These are phyloP conservation scores for Pseudozyma thailandica DNA, from an alignment of 1,284 basidiomycete genomes.

Conservation along the genomic window DNA sequence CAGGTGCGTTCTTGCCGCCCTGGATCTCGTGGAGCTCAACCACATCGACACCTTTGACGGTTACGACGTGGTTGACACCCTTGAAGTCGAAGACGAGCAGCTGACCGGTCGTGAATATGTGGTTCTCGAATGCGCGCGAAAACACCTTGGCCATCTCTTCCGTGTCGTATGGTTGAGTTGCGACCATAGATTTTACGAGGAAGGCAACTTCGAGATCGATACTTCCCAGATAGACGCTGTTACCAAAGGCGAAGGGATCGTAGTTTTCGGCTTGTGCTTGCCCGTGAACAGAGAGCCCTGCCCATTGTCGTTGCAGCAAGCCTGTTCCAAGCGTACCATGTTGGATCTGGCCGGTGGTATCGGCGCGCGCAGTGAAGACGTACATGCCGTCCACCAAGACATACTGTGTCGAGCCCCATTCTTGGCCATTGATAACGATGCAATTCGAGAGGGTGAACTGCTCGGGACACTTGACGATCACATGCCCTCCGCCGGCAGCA, in stretches of 20 bases:
- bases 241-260: constrained; percentile 58
- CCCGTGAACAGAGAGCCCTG: constrained; percentile 59
- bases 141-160: constrained; percentile 86
- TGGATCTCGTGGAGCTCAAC: constrained; percentile 71
- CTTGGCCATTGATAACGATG: constrained; percentile 59
- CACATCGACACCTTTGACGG: constrained; percentile 76
- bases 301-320: constrained; percentile 63
- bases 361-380: constrained; percentile 60
- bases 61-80: constrained; percentile 82
- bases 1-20: constrained; percentile 11
- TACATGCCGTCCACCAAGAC: constrained; percentile 61
- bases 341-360: constrained; percentile 53
- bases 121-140: constrained; percentile 76
- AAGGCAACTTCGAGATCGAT: constrained; percentile 63
- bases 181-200: constrained; percentile 51
- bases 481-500: constrained; percentile 23
- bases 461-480: constrained; percentile 58
- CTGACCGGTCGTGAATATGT: constrained; percentile 75
- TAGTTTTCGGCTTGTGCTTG: constrained; percentile 60
- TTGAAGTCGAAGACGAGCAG: constrained; percentile 89
- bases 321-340: constrained; percentile 60
- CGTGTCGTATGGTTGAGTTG: constrained; percentile 71
- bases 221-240: constrained; percentile 60
- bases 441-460: constrained; percentile 60
- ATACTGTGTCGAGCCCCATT: constrained; percentile 64